Base-by-base conservation (phyloP, 164 flowering plant species). In the Chimonanthus praecox region DNA sequence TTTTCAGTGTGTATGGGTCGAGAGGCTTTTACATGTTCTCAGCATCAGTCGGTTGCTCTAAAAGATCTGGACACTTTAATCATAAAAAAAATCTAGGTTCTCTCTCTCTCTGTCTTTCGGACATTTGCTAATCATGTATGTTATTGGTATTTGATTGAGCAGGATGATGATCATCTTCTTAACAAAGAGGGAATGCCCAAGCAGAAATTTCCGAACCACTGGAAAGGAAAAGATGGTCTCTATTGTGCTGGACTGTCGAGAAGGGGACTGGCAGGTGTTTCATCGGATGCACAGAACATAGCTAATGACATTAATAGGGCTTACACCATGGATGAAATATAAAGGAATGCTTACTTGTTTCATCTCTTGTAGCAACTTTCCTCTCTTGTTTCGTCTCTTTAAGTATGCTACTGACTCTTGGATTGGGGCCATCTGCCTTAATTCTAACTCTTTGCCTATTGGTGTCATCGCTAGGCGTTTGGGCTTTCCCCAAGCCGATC, bases 141-240 rank as follows among this genome's bases (percentile, higher is more conserved):
- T 46, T 13, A 13, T 0, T 47, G 51, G 15, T 15, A 13, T 46
- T 11, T 13, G 5, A 51, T 73, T 64, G 10, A 58, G 58, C 58
- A 89, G 89, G 90, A 85, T 43, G 92, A 80, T 49, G 86, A 86
- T 47, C 73, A 78, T 65, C 78, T 88, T 7, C 70, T 92, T 58
- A 76, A 80, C 46, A 82, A 88, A 0, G 85, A 92, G 58, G 97
- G 94, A 67, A 44, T 90, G 66, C 77, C 90, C 5, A 87, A 80
- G 69, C 79, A 13, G 3, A 69, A 71, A n/a, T 82, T 45, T 68
- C 92, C 97, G 0, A 73, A 83, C 76, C 85, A 88, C 50, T 90
- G 91, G 90, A 90, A 89, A 72, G 95, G 97, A 2, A 71, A 79
- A 65, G 88, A 89, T 46, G 92, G 92, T 2, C 75, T 92, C 8